phyloP scores from a whole-genome alignment of 2,329 filamentous ascomycete species.

The Exutisphaerella laricina region DNA sequence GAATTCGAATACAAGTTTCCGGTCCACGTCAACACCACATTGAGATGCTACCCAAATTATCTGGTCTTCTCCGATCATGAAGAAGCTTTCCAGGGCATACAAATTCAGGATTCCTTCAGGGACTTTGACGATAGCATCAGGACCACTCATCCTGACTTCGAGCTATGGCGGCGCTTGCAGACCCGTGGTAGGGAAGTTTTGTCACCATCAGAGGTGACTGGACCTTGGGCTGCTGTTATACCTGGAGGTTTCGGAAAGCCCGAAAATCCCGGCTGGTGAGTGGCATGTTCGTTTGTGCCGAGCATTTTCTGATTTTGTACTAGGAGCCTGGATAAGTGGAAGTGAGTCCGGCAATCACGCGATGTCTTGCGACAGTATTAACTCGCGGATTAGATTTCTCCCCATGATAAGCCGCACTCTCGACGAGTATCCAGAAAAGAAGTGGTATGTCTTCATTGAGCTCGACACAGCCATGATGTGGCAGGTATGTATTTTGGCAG shows the following conservation, averaged over 20 bases:
- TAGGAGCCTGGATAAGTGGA: conserved; percentile 45
- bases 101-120: conserved; percentile 32
- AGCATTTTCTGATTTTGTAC: too few relatives aligned
- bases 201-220: conserved; percentile 10
- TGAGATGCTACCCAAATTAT: conserved; percentile 51
- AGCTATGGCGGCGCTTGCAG: conserved; percentile 33
- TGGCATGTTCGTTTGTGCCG: too few relatives aligned
- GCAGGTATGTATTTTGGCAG: too few relatives aligned
- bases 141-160: conserved; percentile 30
- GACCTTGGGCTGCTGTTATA: conserved; percentile 4
- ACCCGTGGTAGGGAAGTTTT: conserved; percentile 27
- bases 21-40: conserved; percentile 48
- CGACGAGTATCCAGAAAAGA: conserved; percentile 37
- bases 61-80: conserved; percentile 55
- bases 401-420: conserved; percentile 26
- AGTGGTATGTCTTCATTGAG: conserved; percentile 57
- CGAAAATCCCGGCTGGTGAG: conserved; percentile 28
- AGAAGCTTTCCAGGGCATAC: conserved; percentile 44
- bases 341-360: too few relatives aligned
- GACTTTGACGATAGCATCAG: conserved; percentile 26
- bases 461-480: conserved; percentile 54
- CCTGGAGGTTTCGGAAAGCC: conserved; percentile 9
- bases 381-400: too few relatives aligned
- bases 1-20: conserved; percentile 52
- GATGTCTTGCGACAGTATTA: too few relatives aligned